phyloP scores from a whole-genome alignment of 169 alveolate genomes.

The Plasmodium vinckei region DNA sequence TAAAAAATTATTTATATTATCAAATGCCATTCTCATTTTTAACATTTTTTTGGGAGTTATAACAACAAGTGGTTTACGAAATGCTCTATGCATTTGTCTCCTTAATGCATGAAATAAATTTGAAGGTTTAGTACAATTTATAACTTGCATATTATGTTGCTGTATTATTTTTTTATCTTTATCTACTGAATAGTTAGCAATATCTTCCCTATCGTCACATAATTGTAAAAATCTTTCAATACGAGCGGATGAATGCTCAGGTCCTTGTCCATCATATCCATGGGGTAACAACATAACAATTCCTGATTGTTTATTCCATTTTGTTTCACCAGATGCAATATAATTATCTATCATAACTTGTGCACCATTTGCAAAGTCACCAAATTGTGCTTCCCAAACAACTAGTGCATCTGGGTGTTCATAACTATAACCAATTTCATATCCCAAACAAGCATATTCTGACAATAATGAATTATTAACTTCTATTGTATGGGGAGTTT shows the following conservation, averaged over 20 bases:
- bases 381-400: constrained; percentile 97
- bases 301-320: constrained; percentile 94
- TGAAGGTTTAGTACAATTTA: constrained; percentile 92
- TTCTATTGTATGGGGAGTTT: constrained; percentile 79
- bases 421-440: constrained; percentile 95
- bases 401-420: constrained; percentile 92
- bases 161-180: constrained; percentile 79
- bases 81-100: constrained; percentile 93
- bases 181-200: constrained; percentile 67
- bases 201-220: constrained; percentile 85
- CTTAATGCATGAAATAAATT: constrained; percentile 94
- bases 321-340: constrained; percentile 94
- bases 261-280: constrained; percentile 97
- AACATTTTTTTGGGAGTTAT: constrained; percentile 83
- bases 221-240: constrained; percentile 91
- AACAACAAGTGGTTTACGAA: constrained; percentile 84
- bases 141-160: constrained; percentile 88
- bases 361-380: constrained; percentile 97
- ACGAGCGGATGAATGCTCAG: constrained; percentile 96
- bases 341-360: constrained; percentile 95
- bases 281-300: constrained; percentile 93
- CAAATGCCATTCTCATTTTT: constrained; percentile 83
- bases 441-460: constrained; percentile 95
- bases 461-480: constrained; percentile 92
- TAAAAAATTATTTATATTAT: constrained; percentile 79